Evolutionary conservation across 805 yeast species (phyloP).

Genomic region (Starmerella gropengiesseri): DNA sequence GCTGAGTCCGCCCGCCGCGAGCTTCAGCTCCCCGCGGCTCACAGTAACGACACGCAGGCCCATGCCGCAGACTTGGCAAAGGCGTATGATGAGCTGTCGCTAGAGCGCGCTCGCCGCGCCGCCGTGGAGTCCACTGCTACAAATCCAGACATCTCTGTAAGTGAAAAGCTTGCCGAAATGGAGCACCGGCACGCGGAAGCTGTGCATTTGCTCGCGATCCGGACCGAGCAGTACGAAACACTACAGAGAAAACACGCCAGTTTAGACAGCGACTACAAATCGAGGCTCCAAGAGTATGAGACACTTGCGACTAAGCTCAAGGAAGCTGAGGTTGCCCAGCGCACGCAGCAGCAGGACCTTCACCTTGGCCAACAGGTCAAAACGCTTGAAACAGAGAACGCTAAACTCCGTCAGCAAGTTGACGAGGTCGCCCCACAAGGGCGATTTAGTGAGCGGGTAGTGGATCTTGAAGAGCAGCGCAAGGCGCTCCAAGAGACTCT

Average conservation of each 20-base stretch:
- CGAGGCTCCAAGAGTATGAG: constrained; percentile 5
- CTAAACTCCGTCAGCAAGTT: constrained; percentile 25
- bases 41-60: constrained; percentile 1
- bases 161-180: constrained; percentile 22
- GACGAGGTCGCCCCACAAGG: constrained; percentile 28
- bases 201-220: constrained; percentile 24
- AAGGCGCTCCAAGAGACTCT: constrained; percentile 33
- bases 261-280: constrained; percentile 15
- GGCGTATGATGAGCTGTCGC: constrained; percentile 26
- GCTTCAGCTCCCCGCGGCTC: constrained; percentile 22
- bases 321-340: constrained; percentile 20
- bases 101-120: constrained; percentile 29
- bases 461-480: constrained; percentile 30
- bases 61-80: constrained; percentile 22
- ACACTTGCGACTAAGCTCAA: constrained; percentile 11
- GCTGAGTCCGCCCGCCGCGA: constrained; percentile 33
- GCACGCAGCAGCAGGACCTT: constrained; percentile 15
- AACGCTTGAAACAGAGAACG: constrained; percentile 29
- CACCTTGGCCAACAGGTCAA: constrained; percentile 28
- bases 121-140: constrained; percentile 20
- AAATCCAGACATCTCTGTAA: constrained; percentile 8
- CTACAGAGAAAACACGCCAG: constrained; percentile 24
- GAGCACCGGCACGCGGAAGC: constrained; percentile 28
- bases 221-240: constrained; percentile 26
- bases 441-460: constrained; percentile 30